Base-by-base conservation (phyloP, 2,329 filamentous ascomycete species). In the Colletotrichum sidae region DNA sequence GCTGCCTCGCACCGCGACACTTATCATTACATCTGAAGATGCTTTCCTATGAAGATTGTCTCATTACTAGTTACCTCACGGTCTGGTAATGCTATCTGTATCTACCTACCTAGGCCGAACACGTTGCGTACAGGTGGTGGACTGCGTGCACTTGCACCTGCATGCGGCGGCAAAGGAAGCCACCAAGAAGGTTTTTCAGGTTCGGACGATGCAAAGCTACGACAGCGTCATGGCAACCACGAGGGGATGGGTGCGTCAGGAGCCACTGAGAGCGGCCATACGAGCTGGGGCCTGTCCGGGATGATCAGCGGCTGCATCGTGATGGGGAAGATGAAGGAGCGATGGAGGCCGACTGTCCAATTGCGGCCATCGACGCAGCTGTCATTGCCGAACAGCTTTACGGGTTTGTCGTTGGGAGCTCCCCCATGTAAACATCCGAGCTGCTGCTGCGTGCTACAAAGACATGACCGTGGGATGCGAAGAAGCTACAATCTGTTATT, bases 191-290 rank as follows among this genome's bases (percentile, higher is more conserved):
- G 25, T 25, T n/a, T n/a, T n/a, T 25, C 25, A 25, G 25, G 58
- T 56, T 56, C 46, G 37, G 52, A 53, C 15, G 52, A 62, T 50
- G 63, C 58, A 66, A 55, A 44, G 58, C 63, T 47, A 66, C 63
- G 41, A 53, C 63, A 66, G 58, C 63, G 63, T 66, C 63, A 66
- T 66, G 63, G 63, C 63, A 66, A 66, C 63, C 58, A 60, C 44
- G 63, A 66, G 58, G 58, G 45, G 53, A 62, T 42, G 58, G 47
- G 34, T 34, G 37, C 47, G 49, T 52, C 47, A 35, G 52, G 33
- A 56, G 33, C 52, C 58, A 63, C 42, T 52, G 52, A 53, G 47
- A 39, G 6, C 47, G 17, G 33, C 15, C 17, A 13, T 25, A 25
- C 25, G 25, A 25, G 25, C 25, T 25, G 33, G 47, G 39, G 39